Evolutionary conservation across 2,329 filamentous ascomycete species (phyloP).

Genomic region (Aspergillus felis): DNA sequence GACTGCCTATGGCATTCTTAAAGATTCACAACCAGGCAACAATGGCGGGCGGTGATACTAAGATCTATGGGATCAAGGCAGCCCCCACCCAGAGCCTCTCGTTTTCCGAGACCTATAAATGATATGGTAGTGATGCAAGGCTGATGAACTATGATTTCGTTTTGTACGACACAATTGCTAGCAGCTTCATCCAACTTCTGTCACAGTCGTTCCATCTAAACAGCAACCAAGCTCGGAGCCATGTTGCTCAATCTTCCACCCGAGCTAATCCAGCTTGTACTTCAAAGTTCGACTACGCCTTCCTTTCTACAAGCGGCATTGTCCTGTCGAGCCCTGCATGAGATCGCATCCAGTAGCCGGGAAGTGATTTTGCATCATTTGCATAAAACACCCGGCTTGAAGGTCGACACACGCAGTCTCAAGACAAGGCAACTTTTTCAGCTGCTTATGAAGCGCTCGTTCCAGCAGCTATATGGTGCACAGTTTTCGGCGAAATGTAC

Average conservation of each 20-base stretch:
- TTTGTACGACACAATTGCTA: neutral
- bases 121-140: neutral
- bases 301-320: slow-evolving; percentile 37
- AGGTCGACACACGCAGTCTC: slow-evolving; percentile 14
- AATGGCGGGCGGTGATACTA: neutral
- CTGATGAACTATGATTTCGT: neutral
- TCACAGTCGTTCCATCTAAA: slow-evolving; percentile 5
- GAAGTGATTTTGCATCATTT: slow-evolving; percentile 37
- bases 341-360: slow-evolving; percentile 31
- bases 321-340: slow-evolving; percentile 33
- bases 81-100: neutral
- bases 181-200: neutral
- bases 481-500: slow-evolving; percentile 30
- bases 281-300: slow-evolving; percentile 30
- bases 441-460: slow-evolving; percentile 28
- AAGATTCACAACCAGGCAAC: neutral
- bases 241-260: slow-evolving; percentile 36
- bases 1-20: neutral
- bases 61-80: neutral
- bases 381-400: slow-evolving; percentile 29
- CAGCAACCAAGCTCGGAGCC: neutral
- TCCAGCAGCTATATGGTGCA: slow-evolving; percentile 33
- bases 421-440: slow-evolving; percentile 28
- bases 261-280: slow-evolving; percentile 38
- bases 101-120: neutral